Conservation (phyloP, 2,329 filamentous ascomycete species). For the Beauveria sp. region DNA sequence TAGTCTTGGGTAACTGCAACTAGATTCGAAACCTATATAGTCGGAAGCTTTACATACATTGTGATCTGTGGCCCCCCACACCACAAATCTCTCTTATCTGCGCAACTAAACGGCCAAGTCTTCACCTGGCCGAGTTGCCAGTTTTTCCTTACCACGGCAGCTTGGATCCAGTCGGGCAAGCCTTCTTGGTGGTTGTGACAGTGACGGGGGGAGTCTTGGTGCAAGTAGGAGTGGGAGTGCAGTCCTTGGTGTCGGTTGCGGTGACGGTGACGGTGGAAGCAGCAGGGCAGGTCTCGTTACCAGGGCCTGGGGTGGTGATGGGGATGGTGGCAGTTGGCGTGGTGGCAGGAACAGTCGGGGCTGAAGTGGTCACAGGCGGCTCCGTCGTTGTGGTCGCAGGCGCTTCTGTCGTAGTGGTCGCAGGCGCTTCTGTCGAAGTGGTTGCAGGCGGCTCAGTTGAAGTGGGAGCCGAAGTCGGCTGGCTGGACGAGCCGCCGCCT, state of each 20-base stretch:
- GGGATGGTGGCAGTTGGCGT: neutral
- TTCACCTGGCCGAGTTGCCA: too few relatives aligned
- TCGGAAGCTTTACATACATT: neutral
- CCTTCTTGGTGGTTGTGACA: conserved; percentile 6
- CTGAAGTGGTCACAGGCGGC: neutral
- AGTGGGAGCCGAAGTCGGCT: neutral
- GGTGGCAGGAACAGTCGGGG: conserved; percentile 5
- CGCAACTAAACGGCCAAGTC: neutral
- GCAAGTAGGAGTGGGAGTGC: conserved; percentile 6
- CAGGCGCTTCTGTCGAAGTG: neutral
- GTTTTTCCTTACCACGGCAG: conserved; percentile 1
- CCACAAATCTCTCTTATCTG: neutral
- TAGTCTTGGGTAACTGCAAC: neutral
- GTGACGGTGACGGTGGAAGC: conserved; percentile 9
- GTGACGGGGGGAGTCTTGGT: conserved; percentile 7
- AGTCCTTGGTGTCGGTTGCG: conserved; percentile 7
- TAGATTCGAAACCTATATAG: neutral
- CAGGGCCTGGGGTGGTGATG: conserved; percentile 3
- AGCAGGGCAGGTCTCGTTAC: conserved; percentile 7
- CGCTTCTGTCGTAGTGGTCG: neutral
- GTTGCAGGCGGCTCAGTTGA: neutral
- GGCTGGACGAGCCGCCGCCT: neutral
- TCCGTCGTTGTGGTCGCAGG: conserved; percentile 4
- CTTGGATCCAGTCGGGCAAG: conserved; percentile 11
- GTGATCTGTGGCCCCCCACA: neutral